These are phyloP conservation scores for Cryphonectria carpinicola DNA, from an alignment of 2,329 filamentous ascomycete genomes.

Conservation along the genomic window DNA sequence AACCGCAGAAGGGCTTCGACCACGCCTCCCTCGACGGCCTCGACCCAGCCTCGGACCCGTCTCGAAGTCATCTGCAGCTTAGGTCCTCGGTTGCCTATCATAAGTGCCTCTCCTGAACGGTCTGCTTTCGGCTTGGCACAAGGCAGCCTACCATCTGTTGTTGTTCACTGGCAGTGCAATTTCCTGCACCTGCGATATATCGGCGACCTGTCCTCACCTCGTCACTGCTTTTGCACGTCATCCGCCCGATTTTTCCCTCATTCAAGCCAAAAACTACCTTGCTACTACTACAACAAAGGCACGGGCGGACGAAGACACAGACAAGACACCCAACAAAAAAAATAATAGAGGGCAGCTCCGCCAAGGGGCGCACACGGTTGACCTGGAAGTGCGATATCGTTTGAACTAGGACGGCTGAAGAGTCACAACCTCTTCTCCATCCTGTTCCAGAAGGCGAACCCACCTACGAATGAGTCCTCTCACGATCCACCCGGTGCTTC, in stretches of 20 bases:
- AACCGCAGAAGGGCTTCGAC: constrained; percentile 19
- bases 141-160: neutral
- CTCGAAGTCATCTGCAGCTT: constrained; percentile 25
- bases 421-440: constrained; percentile 50
- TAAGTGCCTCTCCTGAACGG: neutral
- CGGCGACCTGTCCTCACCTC: constrained; percentile 9
- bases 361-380: constrained; percentile 7
- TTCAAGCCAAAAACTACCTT: neutral
- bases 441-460: constrained; percentile 44
- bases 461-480: constrained; percentile 46
- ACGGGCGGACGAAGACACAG: neutral
- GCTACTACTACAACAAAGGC: neutral
- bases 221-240: constrained; percentile 3
- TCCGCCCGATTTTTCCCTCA: neutral
- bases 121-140: constrained; percentile 11
- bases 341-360: neutral
- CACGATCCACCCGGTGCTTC: constrained; percentile 43
- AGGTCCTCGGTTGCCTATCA: constrained; percentile 20
- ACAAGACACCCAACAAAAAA: neutral
- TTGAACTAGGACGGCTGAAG: constrained; percentile 45
- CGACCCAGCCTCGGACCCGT: constrained; percentile 23
- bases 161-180: constrained; percentile 6
- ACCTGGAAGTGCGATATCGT: constrained; percentile 14
- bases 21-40: constrained; percentile 20
- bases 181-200: constrained; percentile 14